Evolutionary conservation across 192 early-diverging fungal genomes (phyloP), one percentile per base, ranked within the genome.

Genomic region (Dispira simplex): DNA sequence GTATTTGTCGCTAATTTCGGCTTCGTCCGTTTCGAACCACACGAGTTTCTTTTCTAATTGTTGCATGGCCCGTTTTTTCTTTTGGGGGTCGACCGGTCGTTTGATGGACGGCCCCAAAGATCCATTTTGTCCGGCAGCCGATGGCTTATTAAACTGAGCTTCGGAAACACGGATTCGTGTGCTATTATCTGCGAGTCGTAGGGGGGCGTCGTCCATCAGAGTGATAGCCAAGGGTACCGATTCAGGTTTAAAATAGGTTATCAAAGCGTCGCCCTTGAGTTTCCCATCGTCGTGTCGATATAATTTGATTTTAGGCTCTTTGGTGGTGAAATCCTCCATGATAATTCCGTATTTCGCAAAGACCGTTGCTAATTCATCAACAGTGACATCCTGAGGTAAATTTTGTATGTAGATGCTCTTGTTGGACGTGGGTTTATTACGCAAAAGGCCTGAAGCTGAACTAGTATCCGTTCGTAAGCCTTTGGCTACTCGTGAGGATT

Each of bases 201-300:
- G 87, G 26, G 84, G 83, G 9, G 85, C 76, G 18, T 99, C 93
- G 65, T 97, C 93, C 73, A 96, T 48, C 23, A 99, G 77, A 62
- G 90, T 77, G 18, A 90, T 76, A 2, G 92, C 89, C 43, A 99
- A 72, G 20, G 82, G 67, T 20, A 99, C 93, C 1, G 89, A 92
- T 65, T 95, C 93, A 46, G 83, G 84, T 68, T 93, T 89, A 66
- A 93, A 85, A 70, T 90, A 99, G 13, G 85, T 89, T 9, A 99
- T 85, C 8, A 99, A 73, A 8, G 85, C 96, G 71, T 99, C 96
- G 1, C 96, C 96, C 68, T 94, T 96, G 25, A 81, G 67, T 10
- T 66, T 63, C 10, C 85, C 86, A 9, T 83, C 66, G n/a, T 67
- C 73, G 55, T 92, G 75, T 14, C 71, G 77, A 67, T 99, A 99